A percentile compares a stretch with the other conserved stretches of the same genome.
These are phyloP conservation scores for Chenopodium suecicum DNA, from an alignment of 148 eudicot genomes.

Conservation along the genomic window DNA sequence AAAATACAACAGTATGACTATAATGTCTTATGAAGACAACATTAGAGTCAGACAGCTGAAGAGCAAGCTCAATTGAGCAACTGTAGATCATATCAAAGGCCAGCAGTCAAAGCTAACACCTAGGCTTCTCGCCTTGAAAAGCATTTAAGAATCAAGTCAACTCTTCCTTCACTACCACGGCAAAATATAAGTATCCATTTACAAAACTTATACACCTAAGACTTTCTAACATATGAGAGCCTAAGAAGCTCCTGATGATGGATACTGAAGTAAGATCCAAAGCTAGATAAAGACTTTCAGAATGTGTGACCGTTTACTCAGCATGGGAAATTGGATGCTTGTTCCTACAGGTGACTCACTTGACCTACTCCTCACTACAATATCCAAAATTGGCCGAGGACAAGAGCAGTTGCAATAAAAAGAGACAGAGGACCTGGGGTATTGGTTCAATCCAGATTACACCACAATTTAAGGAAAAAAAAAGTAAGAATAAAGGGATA, in stretches of 20 bases:
- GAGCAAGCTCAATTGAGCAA: no score
- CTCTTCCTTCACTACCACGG: background rate
- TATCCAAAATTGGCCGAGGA: background rate
- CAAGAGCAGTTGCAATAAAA: background rate
- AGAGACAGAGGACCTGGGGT: background rate
- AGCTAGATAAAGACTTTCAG: background rate
- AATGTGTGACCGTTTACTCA: background rate
- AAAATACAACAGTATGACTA: no score
- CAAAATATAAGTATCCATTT: background rate
- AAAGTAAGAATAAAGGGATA: background rate
- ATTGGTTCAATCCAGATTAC: background rate
- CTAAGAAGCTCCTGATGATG: background rate
- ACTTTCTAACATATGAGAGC: background rate
- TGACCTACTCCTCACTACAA: background rate
- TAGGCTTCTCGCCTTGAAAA: no score
- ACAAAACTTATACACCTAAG: background rate
- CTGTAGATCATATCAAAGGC: no score
- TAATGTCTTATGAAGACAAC: no score
- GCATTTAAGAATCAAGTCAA: background rate
- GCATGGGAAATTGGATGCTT: background rate
- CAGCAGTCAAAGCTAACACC: no score
- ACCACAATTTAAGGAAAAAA: background rate
- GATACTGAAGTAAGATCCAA: background rate
- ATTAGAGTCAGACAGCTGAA: no score
- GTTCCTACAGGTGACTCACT: background rate